Percentiles rank a stretch among this genome's conserved stretches.
These are phyloP conservation scores for Hortaea werneckii DNA, from an alignment of 2,329 filamentous ascomycete genomes.

Conservation along the genomic window DNA sequence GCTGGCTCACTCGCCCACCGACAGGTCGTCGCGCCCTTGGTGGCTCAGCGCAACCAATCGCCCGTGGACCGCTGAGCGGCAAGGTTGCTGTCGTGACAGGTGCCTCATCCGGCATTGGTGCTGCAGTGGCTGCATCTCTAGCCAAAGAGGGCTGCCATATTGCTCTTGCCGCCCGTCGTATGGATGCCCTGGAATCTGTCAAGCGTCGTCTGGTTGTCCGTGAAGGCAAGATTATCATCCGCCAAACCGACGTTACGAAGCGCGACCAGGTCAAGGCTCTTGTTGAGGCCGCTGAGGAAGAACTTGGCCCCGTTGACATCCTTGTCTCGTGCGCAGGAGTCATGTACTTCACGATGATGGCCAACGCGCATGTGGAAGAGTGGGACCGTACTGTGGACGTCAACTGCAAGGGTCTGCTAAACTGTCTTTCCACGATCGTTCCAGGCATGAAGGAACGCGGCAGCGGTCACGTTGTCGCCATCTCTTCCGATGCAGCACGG, in stretches of 20 bases:
- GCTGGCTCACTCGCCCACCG: slow-evolving; percentile 61
- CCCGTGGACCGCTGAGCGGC: slow-evolving; percentile 52
- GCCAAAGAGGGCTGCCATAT: slow-evolving; percentile 62
- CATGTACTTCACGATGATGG: slow-evolving; percentile 87
- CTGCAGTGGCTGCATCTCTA: slow-evolving; percentile 59
- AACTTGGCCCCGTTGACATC: slow-evolving; percentile 65
- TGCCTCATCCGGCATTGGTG: slow-evolving; percentile 69
- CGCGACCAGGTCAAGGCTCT: slow-evolving; percentile 56
- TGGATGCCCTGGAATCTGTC: slow-evolving; percentile 56
- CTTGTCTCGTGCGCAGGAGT: slow-evolving; percentile 73
- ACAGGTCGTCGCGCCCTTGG: slow-evolving; percentile 38
- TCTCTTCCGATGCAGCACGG: slow-evolving; percentile 71
- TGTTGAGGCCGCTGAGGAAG: slow-evolving; percentile 46
- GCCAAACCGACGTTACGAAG: slow-evolving; percentile 63
- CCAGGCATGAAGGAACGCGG: slow-evolving; percentile 62
- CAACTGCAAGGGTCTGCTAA: slow-evolving; percentile 73
- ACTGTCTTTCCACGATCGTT: slow-evolving; percentile 60
- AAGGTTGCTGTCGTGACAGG: slow-evolving; percentile 69
- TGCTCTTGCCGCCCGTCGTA: slow-evolving; percentile 60
- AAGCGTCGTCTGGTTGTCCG: slow-evolving; percentile 49
- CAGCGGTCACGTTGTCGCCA: slow-evolving; percentile 64
- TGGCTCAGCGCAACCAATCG: slow-evolving; percentile 34
- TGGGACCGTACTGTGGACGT: slow-evolving; percentile 78
- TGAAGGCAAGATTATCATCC: slow-evolving; percentile 56
- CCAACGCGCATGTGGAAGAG: slow-evolving; percentile 60